Evolutionary conservation across 1,139 yeast genomes (phyloP).

Genomic region (Suhomyces coccinellae): DNA sequence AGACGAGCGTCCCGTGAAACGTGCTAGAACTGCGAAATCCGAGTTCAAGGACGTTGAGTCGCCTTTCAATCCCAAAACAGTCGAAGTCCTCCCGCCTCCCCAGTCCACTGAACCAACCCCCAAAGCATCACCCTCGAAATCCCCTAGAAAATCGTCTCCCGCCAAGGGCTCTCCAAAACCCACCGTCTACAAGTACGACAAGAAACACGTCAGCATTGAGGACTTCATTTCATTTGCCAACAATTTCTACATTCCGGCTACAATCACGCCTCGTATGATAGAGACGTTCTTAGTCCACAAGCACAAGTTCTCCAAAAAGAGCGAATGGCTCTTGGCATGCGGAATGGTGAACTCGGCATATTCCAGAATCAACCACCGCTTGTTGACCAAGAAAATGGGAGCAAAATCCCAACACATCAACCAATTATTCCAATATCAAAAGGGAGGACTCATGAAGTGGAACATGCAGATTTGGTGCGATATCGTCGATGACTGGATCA

Average conservation of each 20-base stretch:
- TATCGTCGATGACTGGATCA: slow-evolving; percentile 52
- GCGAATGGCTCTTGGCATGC: slow-evolving; percentile 69
- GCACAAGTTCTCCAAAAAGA: slow-evolving; percentile 50
- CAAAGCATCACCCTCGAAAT: slow-evolving; percentile 4
- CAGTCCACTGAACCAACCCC: slow-evolving; percentile 1
- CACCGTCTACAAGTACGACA: slow-evolving; percentile 24
- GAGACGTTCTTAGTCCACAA: slow-evolving; percentile 52
- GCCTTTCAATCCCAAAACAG: slow-evolving; percentile 33
- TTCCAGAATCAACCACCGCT: slow-evolving; percentile 50
- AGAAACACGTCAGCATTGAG: slow-evolving; percentile 37
- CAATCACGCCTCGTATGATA: slow-evolving; percentile 50
- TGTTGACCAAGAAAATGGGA: slow-evolving; percentile 48
- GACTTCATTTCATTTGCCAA: slow-evolving; percentile 62
- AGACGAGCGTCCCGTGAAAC: slow-evolving; percentile 15
- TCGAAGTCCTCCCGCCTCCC: slow-evolving; percentile 3
- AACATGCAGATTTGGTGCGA: slow-evolving; percentile 54
- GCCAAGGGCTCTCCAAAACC: slow-evolving; percentile 4
- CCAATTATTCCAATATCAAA: slow-evolving; percentile 53
- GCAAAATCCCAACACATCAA: slow-evolving; percentile 48
- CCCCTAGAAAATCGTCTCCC: slow-evolving; percentile 1
- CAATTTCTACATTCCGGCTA: slow-evolving; percentile 59
- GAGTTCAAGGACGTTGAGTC: slow-evolving; percentile 27
- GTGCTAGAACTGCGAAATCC: not conserved
- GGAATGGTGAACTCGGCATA: slow-evolving; percentile 65
- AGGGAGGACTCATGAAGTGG: slow-evolving; percentile 49